Percentiles rank a stretch among this genome's conserved stretches.
Evolutionary conservation across 2,329 filamentous ascomycete species (phyloP).

Genomic region (Fusarium goolgardi): DNA sequence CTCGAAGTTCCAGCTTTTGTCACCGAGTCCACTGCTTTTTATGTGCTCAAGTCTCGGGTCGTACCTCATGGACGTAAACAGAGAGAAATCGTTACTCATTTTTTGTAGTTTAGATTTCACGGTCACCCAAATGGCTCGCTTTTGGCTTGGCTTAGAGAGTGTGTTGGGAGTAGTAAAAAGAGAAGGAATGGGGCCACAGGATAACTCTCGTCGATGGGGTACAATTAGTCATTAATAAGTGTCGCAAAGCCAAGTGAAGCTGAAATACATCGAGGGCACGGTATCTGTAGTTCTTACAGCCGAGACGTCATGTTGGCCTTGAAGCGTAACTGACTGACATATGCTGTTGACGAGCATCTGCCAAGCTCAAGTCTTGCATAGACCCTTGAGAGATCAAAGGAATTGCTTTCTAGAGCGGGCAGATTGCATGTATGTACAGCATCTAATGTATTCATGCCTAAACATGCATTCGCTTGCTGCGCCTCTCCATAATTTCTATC

Average conservation of each 20-base stretch:
- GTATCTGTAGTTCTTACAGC: not conserved
- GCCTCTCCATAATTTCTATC: constrained; percentile 6
- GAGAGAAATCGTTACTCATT: constrained; percentile 62
- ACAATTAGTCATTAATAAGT: constrained; percentile 1
- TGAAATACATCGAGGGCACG: not conserved
- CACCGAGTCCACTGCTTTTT: constrained; percentile 52
- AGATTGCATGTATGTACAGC: not conserved
- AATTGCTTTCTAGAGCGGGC: not conserved
- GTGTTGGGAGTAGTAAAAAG: not conserved
- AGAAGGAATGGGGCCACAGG: not conserved
- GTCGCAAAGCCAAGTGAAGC: not conserved
- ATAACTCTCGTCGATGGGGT: not conserved
- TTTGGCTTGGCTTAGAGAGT: not conserved
- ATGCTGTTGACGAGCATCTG: constrained; percentile 3
- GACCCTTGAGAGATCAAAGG: not conserved
- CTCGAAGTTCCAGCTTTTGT: constrained; percentile 65
- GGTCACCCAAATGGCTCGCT: not conserved
- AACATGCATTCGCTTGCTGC: not conserved
- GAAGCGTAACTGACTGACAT: not conserved
- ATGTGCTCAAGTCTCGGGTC: constrained; percentile 67
- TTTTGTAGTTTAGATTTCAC: not conserved
- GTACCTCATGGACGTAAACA: constrained; percentile 80
- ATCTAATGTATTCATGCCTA: not conserved
- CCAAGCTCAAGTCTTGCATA: not conserved
- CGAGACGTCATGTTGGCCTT: not conserved